Evolutionary conservation across 75 land plant genomes (phyloP).

Genomic region (Larix kaempferi): DNA sequence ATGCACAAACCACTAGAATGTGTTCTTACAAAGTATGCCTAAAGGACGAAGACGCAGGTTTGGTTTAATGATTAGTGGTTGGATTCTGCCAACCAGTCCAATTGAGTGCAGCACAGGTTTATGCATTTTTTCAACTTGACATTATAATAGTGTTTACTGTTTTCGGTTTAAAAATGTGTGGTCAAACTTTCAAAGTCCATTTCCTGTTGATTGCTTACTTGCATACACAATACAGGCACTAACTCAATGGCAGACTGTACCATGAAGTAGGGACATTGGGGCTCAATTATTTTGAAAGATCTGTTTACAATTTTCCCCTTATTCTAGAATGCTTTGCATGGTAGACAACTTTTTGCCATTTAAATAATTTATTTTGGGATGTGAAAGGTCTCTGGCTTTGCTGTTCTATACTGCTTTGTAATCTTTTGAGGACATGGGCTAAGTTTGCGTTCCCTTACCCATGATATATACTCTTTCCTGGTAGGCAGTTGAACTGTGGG

Average conservation of each 20-base stretch:
- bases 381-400: background rate
- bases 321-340: background rate
- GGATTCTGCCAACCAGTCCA: background rate
- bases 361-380: background rate
- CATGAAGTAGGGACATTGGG: too few relatives aligned
- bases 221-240: too few relatives aligned
- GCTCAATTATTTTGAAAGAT: background rate
- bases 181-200: too few relatives aligned
- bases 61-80: background rate
- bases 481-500: slow-evolving; percentile 80
- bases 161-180: background rate
- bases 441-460: background rate
- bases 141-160: background rate
- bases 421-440: background rate
- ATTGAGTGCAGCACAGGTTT: background rate
- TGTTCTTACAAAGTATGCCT: background rate
- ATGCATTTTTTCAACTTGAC: background rate
- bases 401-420: background rate
- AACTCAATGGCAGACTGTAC: too few relatives aligned
- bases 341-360: background rate
- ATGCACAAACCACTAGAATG: background rate
- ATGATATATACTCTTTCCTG: background rate
- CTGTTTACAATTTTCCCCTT: background rate
- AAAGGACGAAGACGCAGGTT: background rate
- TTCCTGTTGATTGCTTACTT: too few relatives aligned